Conservation (phyloP, 129 eudicot genomes). For the Chrysanthemum seticuspe region DNA sequence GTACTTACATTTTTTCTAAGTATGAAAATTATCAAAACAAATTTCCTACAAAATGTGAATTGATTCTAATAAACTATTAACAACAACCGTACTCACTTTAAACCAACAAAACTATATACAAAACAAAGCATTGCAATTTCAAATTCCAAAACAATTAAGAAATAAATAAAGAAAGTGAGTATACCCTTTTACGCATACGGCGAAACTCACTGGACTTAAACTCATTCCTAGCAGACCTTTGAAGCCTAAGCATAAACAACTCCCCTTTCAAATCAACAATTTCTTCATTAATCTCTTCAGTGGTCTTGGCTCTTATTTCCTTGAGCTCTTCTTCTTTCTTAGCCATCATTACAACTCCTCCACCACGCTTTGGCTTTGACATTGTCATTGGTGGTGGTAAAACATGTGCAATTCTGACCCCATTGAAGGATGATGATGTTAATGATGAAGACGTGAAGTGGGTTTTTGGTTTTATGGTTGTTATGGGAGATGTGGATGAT, state of each 20-base stretch:
- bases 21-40: too few relatives aligned
- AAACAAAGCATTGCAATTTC: too few relatives aligned
- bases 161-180: neutral
- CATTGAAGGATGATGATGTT: conserved; percentile 61
- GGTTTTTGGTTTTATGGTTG: conserved; percentile 33
- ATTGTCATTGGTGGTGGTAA: conserved; percentile 14
- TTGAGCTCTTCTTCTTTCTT: conserved; percentile 77
- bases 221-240: conserved; percentile 77
- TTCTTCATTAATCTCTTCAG: conserved; percentile 72
- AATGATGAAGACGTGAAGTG: conserved; percentile 24
- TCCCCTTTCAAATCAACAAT: conserved; percentile 89
- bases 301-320: conserved; percentile 63
- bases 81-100: too few relatives aligned
- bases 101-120: too few relatives aligned
- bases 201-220: conserved; percentile 90
- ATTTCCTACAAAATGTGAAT: too few relatives aligned
- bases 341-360: conserved; percentile 63
- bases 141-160: too few relatives aligned
- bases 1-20: too few relatives aligned
- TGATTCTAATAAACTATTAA: too few relatives aligned
- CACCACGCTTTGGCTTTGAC: too few relatives aligned
- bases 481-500: conserved; percentile 28
- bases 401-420: conserved; percentile 46
- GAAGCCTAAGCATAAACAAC: conserved; percentile 86
- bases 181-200: conserved; percentile 96